Conservation (phyloP, 2,329 filamentous ascomycete species). For the Sordariomycetes sp. region DNA sequence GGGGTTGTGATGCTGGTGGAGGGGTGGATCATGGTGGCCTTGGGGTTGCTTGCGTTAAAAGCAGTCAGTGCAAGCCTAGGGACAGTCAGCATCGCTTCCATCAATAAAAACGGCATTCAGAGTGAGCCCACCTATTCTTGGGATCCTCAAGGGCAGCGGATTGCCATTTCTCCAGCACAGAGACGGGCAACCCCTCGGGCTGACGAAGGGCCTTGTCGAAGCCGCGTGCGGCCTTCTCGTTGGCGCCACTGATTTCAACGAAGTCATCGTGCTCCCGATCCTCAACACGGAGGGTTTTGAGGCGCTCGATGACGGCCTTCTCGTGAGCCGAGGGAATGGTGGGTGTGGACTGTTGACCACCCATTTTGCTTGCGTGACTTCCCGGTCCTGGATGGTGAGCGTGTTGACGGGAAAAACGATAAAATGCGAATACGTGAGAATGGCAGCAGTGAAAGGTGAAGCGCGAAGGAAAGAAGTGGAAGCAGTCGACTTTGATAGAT, state of each 20-base stretch:
- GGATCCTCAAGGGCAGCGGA: slow-evolving; percentile 52
- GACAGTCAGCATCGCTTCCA: no score
- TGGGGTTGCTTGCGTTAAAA: slow-evolving; percentile 58
- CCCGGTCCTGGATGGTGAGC: no score
- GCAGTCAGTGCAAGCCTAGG: slow-evolving; percentile 65
- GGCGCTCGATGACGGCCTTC: slow-evolving; percentile 33
- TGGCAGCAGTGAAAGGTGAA: no score
- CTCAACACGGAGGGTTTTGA: slow-evolving; percentile 34
- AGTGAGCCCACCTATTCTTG: slow-evolving; percentile 54
- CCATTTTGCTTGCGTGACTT: slow-evolving; percentile 34
- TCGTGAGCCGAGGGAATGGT: slow-evolving; percentile 21
- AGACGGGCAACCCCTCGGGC: slow-evolving; percentile 39
- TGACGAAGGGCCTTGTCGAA: slow-evolving; percentile 5
- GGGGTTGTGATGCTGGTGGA: slow-evolving; percentile 57
- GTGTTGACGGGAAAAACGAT: neutral
- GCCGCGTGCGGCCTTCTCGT: slow-evolving; percentile 18
- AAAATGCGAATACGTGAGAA: no score
- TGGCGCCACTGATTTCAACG: slow-evolving; percentile 39
- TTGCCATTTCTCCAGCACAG: slow-evolving; percentile 49
- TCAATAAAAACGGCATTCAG: no score
- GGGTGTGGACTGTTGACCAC: slow-evolving; percentile 32
- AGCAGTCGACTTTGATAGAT: no score
- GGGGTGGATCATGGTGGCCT: slow-evolving; percentile 55
- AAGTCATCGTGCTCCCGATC: slow-evolving; percentile 48
- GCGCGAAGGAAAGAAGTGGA: no score